These are phyloP conservation scores for Eutrema japonicum DNA, from an alignment of 345 rosid species.

Conservation along the genomic window DNA sequence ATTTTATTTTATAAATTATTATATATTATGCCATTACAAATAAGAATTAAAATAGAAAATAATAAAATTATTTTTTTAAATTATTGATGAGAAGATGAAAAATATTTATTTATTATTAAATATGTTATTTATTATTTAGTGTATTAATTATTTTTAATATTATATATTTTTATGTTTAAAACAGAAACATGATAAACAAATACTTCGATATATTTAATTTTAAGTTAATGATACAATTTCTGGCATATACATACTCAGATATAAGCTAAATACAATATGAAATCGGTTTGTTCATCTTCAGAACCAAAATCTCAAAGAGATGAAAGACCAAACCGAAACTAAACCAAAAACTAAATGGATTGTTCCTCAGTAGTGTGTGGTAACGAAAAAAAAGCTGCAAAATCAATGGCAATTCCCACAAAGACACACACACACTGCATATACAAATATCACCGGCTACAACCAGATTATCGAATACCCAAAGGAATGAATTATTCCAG, in stretches of 20 bases:
- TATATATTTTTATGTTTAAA: background rate
- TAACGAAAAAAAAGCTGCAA: background rate
- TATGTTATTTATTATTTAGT: too few relatives aligned
- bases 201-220: background rate
- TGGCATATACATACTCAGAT: background rate
- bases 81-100: too few relatives aligned
- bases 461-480: background rate
- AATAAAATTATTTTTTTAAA: too few relatives aligned
- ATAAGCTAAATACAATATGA: background rate
- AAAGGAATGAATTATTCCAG: background rate
- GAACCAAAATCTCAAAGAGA: background rate
- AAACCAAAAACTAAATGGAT: background rate
- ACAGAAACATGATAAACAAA: background rate
- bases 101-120: too few relatives aligned
- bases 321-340: background rate
- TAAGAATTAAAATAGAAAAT: too few relatives aligned
- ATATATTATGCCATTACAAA: too few relatives aligned
- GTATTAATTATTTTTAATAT: too few relatives aligned
- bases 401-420: background rate
- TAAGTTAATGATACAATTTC: background rate
- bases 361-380: background rate
- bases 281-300: background rate
- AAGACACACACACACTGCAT: constrained; percentile 10
- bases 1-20: too few relatives aligned
- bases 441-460: background rate